Percentiles rank a stretch among this genome's conserved stretches.
Conservation (phyloP, 2,329 filamentous ascomycete genomes). For the Fusarium sp. region DNA sequence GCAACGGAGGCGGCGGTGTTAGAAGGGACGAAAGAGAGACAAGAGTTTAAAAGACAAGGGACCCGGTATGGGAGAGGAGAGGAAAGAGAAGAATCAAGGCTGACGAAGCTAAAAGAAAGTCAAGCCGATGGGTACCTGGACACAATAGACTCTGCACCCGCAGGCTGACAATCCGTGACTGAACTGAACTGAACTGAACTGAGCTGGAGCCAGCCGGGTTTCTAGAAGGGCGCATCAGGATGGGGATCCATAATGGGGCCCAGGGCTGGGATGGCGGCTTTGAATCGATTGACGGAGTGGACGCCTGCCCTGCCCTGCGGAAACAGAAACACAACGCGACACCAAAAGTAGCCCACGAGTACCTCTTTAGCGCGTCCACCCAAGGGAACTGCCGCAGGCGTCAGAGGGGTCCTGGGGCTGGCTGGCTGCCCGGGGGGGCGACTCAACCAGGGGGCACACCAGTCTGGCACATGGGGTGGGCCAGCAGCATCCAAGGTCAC, state of each 20-base stretch:
- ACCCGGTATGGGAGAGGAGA: background rate
- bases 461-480: background rate
- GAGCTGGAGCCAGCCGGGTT: slow-evolving; percentile 14
- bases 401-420: slow-evolving; percentile 27
- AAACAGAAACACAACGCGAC: background rate
- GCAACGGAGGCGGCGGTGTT: slow-evolving; percentile 27
- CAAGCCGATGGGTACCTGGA: slow-evolving; percentile 2
- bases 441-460: background rate
- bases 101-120: background rate
- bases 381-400: slow-evolving; percentile 32
- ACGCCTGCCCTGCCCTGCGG: slow-evolving; percentile 4
- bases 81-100: slow-evolving; percentile 7
- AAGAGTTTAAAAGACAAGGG: background rate
- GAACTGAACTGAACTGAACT: background rate
- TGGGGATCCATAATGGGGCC: slow-evolving; percentile 2
- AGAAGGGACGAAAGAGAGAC: slow-evolving; percentile 18
- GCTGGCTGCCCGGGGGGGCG: background rate
- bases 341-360: slow-evolving; percentile 14
- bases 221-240: slow-evolving; percentile 31
- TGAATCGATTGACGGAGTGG: slow-evolving; percentile 4
- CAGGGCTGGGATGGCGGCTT: slow-evolving; percentile 10
- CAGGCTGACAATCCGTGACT: slow-evolving; percentile 7
- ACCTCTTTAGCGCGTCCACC: slow-evolving; percentile 25
- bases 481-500: background rate
- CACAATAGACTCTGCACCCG: slow-evolving; percentile 4